Evolutionary conservation across 495 filamentous ascomycete genomes (phyloP).

Genomic region (Podospora conica): DNA sequence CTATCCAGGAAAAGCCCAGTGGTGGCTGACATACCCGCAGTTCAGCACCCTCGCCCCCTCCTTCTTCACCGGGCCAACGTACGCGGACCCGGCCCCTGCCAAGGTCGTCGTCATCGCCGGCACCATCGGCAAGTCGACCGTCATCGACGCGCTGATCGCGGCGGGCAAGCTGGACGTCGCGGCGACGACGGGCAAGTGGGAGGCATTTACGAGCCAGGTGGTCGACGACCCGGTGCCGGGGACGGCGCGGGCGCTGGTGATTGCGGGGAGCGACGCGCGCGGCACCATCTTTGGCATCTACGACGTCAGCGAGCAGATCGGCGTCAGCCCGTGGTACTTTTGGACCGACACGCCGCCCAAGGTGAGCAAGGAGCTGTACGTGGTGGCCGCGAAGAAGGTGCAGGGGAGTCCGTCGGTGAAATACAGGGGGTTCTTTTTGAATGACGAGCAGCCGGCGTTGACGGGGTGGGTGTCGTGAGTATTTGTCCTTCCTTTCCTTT

Average conservation of each 20-base stretch:
- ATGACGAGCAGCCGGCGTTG: conserved; percentile 68
- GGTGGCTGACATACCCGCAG: conserved; percentile 18
- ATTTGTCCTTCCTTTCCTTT: not conserved
- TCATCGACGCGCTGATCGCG: conserved; percentile 52
- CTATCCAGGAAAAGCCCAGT: no score
- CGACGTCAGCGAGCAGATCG: conserved; percentile 68
- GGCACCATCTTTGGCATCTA: conserved; percentile 71
- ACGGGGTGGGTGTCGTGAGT: conserved; percentile 59
- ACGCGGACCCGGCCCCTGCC: conserved; percentile 37
- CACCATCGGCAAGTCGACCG: conserved; percentile 55
- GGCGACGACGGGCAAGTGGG: conserved; percentile 57
- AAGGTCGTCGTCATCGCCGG: conserved; percentile 61
- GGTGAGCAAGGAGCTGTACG: conserved; percentile 50
- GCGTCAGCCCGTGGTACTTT: conserved; percentile 73
- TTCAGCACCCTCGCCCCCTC: conserved; percentile 37
- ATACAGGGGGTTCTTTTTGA: conserved; percentile 74
- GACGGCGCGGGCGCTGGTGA: conserved; percentile 55
- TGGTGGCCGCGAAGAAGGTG: conserved; percentile 43
- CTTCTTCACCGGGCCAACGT: conserved; percentile 41
- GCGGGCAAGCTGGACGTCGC: conserved; percentile 51
- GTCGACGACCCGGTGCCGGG: conserved; percentile 54
- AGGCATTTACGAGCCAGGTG: conserved; percentile 57
- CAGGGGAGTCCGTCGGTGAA: conserved; percentile 62
- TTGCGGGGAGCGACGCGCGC: conserved; percentile 62
- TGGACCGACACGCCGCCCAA: conserved; percentile 62